phyloP scores from a whole-genome alignment of 1,284 basidiomycete species.

The Athelia sp. region DNA sequence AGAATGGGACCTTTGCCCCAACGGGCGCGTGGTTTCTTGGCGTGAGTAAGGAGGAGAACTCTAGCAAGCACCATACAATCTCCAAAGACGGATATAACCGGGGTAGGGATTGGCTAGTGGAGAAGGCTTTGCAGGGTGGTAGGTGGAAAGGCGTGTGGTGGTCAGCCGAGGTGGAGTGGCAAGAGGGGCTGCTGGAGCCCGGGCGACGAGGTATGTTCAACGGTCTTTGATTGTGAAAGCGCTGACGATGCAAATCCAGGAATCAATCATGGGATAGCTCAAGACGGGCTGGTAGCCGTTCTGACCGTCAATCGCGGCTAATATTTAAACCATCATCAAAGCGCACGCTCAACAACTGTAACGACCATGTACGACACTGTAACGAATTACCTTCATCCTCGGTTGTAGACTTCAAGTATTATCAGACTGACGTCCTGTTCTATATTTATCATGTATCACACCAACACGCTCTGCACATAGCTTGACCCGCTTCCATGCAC shows the following conservation, averaged over 20 bases:
- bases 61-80: constrained; percentile 65
- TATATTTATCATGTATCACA: no score
- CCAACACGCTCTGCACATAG: no score
- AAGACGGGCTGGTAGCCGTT: constrained; percentile 75
- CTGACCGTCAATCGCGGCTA: constrained; percentile 48
- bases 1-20: constrained; percentile 60
- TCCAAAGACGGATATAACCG: constrained; percentile 72
- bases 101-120: constrained; percentile 70
- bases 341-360: no score
- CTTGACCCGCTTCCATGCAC: no score
- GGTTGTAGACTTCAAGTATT: no score
- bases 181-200: constrained; percentile 55
- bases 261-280: constrained; percentile 73
- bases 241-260: constrained; percentile 32
- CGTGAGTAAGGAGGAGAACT: constrained; percentile 70
- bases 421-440: no score
- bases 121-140: constrained; percentile 54
- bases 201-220: constrained; percentile 50
- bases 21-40: constrained; percentile 68
- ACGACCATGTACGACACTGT: no score
- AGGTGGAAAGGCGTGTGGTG: constrained; percentile 61
- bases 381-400: no score
- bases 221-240: constrained; percentile 10
- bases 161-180: constrained; percentile 71
- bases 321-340: no score